Evolutionary conservation across 305 asterid species (phyloP), one percentile per base, ranked within the genome.

Genomic region (Euphrasia arctica): DNA sequence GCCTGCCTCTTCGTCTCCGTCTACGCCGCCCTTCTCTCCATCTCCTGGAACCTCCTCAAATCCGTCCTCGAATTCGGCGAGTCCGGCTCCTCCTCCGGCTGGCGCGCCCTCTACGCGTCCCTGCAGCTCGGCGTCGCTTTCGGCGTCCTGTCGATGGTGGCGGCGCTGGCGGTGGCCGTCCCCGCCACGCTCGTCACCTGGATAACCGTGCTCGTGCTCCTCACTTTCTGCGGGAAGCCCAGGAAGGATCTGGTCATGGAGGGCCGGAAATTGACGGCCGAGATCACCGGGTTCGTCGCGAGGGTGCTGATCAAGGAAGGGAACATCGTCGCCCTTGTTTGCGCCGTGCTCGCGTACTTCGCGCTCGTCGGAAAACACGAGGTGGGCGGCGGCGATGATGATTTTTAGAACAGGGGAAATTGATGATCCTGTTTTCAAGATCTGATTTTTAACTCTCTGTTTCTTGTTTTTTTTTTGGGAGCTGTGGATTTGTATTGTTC

Each of bases 121-220:
- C 71, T 70, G 28, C 66, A 82, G 0, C 62, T 88, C 31, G 96
- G 98, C 2, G 42, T 72, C 25, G 82, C 87, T 9, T 91, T 91
- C 68, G 96, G 98, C 34, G 50, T 91, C 13, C 83, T 91, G 0
- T 91, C 96, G 0, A 79, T 85, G 87, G 96, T 86, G 69, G 90
- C 96, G 34, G 98, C 96, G 43, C 67, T 86, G 66, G 92, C 90
- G 49, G 98, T 89, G 57, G 98, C 81, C 0, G 89, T 86, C 1
- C 98, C 98, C 32, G 95, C 98, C 49, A 89, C 95, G 0, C 47
- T 91, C 72, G 86, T 91, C 62, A 85, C 95, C 7, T 91, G 98
- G 98, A 89, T 89, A 4, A 75, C 96, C 2, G 85, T 91, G 55
- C 85, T 91, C 13, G 96, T 91, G 72, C 71, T 91, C 39, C 57